phyloP scores from a whole-genome alignment of 768 basidiomycete genomes.

The Astraeus odoratus region DNA sequence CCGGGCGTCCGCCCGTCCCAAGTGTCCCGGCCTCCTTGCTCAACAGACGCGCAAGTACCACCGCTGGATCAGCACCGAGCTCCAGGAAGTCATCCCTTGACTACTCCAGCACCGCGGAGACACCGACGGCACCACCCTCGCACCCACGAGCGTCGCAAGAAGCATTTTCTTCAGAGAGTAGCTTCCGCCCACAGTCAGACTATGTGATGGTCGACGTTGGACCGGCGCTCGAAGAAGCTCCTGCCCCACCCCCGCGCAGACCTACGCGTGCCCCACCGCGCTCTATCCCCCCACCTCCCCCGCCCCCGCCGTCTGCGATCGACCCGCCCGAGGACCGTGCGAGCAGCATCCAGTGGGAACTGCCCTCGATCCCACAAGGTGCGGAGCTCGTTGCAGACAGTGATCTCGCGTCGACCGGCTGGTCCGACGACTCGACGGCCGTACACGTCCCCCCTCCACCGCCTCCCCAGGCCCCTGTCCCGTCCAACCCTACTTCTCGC shows the following conservation, averaged over 20 bases:
- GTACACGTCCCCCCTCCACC: slow-evolving; percentile 27
- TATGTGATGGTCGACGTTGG: slow-evolving; percentile 62
- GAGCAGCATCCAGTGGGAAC: slow-evolving; percentile 54
- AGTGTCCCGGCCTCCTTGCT: slow-evolving; percentile 24
- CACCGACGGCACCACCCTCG: slow-evolving; percentile 1
- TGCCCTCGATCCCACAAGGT: slow-evolving; percentile 52
- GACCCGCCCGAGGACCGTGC: slow-evolving; percentile 29
- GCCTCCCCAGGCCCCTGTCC: slow-evolving; percentile 6
- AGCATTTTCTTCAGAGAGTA: background rate
- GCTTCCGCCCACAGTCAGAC: slow-evolving; percentile 33
- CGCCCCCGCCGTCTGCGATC: slow-evolving; percentile 33
- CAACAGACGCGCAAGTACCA: slow-evolving; percentile 34
- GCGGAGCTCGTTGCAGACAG: slow-evolving; percentile 45
- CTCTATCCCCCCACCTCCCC: slow-evolving; percentile 24
- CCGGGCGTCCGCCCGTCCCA: slow-evolving; percentile 32
- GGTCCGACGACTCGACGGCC: slow-evolving; percentile 52
- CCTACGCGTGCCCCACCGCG: slow-evolving; percentile 22
- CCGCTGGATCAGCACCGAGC: slow-evolving; percentile 24
- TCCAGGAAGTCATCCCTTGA: slow-evolving; percentile 35
- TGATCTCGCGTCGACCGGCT: slow-evolving; percentile 47
- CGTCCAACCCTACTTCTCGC: slow-evolving; percentile 9
- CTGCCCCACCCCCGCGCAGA: slow-evolving; percentile 32
- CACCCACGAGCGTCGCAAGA: slow-evolving; percentile 1
- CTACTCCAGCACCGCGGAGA: slow-evolving; percentile 9
- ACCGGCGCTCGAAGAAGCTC: slow-evolving; percentile 26